Evolutionary conservation across 306 rosid genomes (phyloP).

Genomic region (Spatholobus suberectus): DNA sequence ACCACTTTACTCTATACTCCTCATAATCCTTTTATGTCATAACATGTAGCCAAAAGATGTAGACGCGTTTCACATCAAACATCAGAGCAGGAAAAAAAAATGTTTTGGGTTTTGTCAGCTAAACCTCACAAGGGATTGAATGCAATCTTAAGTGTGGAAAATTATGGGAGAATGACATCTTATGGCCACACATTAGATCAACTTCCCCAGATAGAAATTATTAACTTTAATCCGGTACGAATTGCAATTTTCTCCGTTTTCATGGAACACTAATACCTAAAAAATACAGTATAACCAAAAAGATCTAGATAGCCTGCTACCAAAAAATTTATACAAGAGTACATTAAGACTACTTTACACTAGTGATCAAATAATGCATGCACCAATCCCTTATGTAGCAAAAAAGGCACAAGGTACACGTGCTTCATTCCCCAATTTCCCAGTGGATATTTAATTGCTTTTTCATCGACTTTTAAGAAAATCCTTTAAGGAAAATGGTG

Average conservation of each 20-base stretch:
- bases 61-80: conserved; percentile 11
- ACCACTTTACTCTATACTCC: too few species aligned
- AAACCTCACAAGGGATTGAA: conserved; percentile 14
- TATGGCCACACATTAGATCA: conserved; percentile 33
- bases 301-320: conserved; percentile 35
- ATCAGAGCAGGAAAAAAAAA: background rate
- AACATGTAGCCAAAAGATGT: conserved; percentile 13
- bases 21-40: background rate
- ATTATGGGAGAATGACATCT: background rate
- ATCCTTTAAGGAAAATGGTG: conserved; percentile 68
- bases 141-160: background rate
- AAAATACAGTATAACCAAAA: conserved; percentile 26
- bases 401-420: conserved; percentile 36
- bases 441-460: conserved; percentile 26
- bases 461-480: conserved; percentile 63
- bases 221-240: conserved; percentile 6
- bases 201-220: background rate
- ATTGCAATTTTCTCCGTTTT: conserved; percentile 7
- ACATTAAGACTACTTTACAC: conserved; percentile 10
- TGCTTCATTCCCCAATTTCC: conserved; percentile 34
- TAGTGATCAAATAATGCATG: conserved; percentile 31
- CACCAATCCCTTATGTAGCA: conserved; percentile 25
- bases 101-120: background rate
- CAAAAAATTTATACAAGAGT: conserved; percentile 14
- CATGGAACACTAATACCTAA: conserved; percentile 21